phyloP scores from a whole-genome alignment of 192 early-diverging fungal genomes.

The Podila verticillata region DNA sequence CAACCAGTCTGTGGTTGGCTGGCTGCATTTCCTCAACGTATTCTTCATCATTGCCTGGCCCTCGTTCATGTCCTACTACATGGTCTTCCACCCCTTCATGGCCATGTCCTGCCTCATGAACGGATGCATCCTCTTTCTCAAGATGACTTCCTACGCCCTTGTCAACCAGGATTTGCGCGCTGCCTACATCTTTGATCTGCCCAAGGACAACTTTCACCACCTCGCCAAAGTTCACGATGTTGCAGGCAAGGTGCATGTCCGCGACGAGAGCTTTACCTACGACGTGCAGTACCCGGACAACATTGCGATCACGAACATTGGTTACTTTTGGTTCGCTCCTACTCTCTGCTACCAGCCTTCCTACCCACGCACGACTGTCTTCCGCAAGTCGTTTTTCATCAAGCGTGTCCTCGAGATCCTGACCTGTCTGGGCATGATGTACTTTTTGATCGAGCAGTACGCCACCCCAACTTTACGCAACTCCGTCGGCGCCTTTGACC shows the following conservation, averaged over 20 bases:
- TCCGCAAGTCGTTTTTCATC: slow-evolving; percentile 78
- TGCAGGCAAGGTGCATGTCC: slow-evolving; percentile 33
- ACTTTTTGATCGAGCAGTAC: slow-evolving; percentile 82
- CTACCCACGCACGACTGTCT: slow-evolving; percentile 74
- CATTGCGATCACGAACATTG: slow-evolving; percentile 68
- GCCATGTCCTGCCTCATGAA: slow-evolving; percentile 69
- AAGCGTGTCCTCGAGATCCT: slow-evolving; percentile 83
- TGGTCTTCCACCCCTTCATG: slow-evolving; percentile 75
- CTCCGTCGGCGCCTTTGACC: slow-evolving; percentile 77
- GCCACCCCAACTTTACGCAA: slow-evolving; percentile 83
- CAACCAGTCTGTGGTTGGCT: slow-evolving; percentile 34
- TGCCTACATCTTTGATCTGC: slow-evolving; percentile 61
- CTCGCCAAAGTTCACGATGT: slow-evolving; percentile 35
- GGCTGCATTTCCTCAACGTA: slow-evolving; percentile 66
- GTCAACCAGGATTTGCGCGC: slow-evolving; percentile 82
- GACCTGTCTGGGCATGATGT: slow-evolving; percentile 76
- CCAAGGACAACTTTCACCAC: slow-evolving; percentile 27
- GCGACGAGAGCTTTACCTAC: slow-evolving; percentile 52
- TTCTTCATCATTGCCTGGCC: slow-evolving; percentile 65
- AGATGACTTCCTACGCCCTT: slow-evolving; percentile 81
- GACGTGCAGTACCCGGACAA: slow-evolving; percentile 77
- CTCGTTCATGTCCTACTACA: slow-evolving; percentile 70
- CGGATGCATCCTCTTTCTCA: slow-evolving; percentile 79
- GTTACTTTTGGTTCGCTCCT: slow-evolving; percentile 84
- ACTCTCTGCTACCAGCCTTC: slow-evolving; percentile 90